Percentiles rank a stretch among this genome's conserved stretches.
These are phyloP conservation scores for Penicillium sp. DNA, from an alignment of 2,329 filamentous ascomycete species.

Conservation along the genomic window DNA sequence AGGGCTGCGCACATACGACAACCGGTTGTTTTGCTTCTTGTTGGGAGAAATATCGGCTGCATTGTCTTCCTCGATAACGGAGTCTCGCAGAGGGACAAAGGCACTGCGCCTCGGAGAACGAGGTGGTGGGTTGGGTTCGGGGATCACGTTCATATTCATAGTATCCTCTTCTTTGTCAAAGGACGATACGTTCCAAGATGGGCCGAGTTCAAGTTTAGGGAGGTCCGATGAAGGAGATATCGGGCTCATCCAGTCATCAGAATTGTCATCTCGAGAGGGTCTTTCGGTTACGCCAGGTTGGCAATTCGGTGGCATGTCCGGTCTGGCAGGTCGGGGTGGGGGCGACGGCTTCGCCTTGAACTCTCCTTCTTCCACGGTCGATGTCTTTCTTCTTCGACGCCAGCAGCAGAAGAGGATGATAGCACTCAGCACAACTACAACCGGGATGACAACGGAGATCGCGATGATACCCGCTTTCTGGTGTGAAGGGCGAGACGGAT, in stretches of 20 bases:
- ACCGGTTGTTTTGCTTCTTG: conserved; percentile 28
- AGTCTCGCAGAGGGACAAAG: conserved; percentile 25
- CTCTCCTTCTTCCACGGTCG: conserved; percentile 22
- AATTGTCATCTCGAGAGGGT: conserved; percentile 19
- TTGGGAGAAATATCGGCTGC: conserved; percentile 17
- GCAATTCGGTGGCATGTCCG: conserved; percentile 23
- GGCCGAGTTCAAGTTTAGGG: conserved; percentile 36
- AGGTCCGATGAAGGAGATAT: conserved; percentile 29
- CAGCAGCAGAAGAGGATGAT: conserved; percentile 36
- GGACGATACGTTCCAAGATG: conserved; percentile 32
- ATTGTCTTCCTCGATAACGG: conserved; percentile 22
- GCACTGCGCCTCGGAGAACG: conserved; percentile 32
- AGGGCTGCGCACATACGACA: conserved; percentile 31
- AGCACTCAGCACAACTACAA: conserved; percentile 29
- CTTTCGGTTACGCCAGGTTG: conserved; percentile 23
- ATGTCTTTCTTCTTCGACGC: conserved; percentile 31
- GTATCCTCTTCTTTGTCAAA: conserved; percentile 22
- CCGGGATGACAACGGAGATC: conserved; percentile 36
- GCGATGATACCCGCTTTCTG: conserved; percentile 40
- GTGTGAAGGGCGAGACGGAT: conserved; percentile 19
- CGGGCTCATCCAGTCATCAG: conserved; percentile 22
- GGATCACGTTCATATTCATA: conserved; percentile 15
- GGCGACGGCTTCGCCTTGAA: conserved; percentile 24
- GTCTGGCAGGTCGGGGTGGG: conserved; percentile 20
- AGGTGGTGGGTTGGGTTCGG: conserved; percentile 27